Conservation (phyloP, 1,284 basidiomycete genomes). For the Nidula niveotomentosa region DNA sequence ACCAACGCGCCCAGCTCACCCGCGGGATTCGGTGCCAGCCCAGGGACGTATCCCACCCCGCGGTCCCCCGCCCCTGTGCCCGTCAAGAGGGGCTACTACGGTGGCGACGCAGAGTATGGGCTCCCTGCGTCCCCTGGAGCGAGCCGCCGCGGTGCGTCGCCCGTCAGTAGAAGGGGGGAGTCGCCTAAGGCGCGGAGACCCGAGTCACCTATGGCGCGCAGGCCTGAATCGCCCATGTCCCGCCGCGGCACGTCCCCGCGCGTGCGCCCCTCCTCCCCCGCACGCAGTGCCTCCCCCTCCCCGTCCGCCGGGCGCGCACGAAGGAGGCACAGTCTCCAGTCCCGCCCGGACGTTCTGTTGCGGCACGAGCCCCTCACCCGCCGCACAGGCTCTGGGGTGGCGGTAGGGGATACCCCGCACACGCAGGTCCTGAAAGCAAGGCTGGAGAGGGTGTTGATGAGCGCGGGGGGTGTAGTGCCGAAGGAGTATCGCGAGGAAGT, state of each 20-base stretch:
- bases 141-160: not conserved
- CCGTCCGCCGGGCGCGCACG: not conserved
- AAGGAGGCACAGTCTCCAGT: not conserved
- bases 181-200: not conserved
- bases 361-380: slow-evolving; percentile 3
- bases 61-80: not conserved
- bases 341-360: not conserved
- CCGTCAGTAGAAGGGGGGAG: not conserved
- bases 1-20: slow-evolving; percentile 13
- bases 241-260: not conserved
- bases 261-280: not conserved
- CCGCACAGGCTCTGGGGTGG: slow-evolving; percentile 16
- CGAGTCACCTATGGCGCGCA: not conserved
- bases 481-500: slow-evolving; percentile 20
- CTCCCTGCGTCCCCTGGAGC: not conserved
- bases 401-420: slow-evolving; percentile 38
- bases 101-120: not conserved
- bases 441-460: slow-evolving; percentile 49
- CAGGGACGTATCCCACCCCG: slow-evolving; percentile 5
- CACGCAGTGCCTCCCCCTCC: not conserved
- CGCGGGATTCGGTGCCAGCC: slow-evolving; percentile 1
- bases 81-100: not conserved
- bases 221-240: not conserved
- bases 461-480: slow-evolving; percentile 16
- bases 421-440: slow-evolving; percentile 53